These are phyloP conservation scores for Aspergillus niger DNA, from an alignment of 2,329 filamentous ascomycete species.

Conservation along the genomic window DNA sequence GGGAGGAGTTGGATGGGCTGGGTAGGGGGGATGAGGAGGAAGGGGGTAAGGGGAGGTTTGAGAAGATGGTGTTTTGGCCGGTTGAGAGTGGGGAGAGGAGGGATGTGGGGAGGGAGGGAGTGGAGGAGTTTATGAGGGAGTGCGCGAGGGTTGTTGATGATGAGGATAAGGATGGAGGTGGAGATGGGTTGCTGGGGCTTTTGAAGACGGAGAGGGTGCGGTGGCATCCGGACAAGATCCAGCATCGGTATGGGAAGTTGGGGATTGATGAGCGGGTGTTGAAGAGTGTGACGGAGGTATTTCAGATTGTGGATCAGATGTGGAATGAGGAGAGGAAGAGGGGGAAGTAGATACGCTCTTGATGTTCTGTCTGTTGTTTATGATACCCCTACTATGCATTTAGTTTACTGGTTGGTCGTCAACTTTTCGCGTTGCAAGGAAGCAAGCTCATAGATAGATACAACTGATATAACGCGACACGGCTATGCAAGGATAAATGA, in stretches of 20 bases:
- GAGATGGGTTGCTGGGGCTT: constrained; percentile 46
- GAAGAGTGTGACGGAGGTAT: constrained; percentile 81
- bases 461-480: constrained; percentile 14
- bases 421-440: constrained; percentile 16
- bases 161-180: constrained; percentile 20
- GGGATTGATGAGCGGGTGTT: constrained; percentile 71
- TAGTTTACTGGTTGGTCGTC: neutral
- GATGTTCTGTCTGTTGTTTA: neutral
- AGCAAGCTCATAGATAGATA: constrained; percentile 15
- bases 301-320: constrained; percentile 82
- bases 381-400: constrained; percentile 6
- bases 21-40: constrained; percentile 19
- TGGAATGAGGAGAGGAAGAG: constrained; percentile 65
- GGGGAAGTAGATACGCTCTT: neutral
- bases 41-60: constrained; percentile 25
- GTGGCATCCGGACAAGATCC: constrained; percentile 98
- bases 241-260: constrained; percentile 76
- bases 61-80: constrained; percentile 69
- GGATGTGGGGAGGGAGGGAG: constrained; percentile 60
- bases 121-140: constrained; percentile 70
- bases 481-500: constrained; percentile 24
- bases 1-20: constrained; percentile 55
- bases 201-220: constrained; percentile 84
- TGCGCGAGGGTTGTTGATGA: constrained; percentile 39
- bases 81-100: constrained; percentile 61